A percentile compares a stretch with the other conserved stretches of the same genome.
phyloP scores from a whole-genome alignment of 371 early-diverging fungal species.

The Mucor indicus region DNA sequence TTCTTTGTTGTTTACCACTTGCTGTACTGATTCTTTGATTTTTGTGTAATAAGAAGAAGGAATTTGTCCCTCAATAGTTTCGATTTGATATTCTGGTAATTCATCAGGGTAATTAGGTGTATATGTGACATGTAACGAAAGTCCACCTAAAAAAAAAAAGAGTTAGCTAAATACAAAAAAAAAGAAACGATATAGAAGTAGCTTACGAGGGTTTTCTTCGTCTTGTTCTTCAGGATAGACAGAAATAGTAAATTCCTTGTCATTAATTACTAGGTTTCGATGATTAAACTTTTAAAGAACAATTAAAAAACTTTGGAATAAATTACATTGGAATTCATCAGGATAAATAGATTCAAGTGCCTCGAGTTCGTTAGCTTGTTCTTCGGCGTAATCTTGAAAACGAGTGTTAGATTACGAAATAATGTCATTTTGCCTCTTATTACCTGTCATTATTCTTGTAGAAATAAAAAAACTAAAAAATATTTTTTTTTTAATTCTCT shows the following conservation, averaged over 20 bases:
- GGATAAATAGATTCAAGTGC: conserved; percentile 91
- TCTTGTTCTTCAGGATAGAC: conserved; percentile 59
- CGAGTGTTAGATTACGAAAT: too few relatives aligned
- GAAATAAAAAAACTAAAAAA: too few relatives aligned
- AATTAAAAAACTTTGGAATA: background rate
- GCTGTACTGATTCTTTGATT: conserved; percentile 44
- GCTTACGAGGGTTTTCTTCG: conserved; percentile 51
- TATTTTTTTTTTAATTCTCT: too few relatives aligned
- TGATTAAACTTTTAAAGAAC: background rate
- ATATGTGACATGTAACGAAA: conserved; percentile 72
- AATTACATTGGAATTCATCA: conserved; percentile 77
- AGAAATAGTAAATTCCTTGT: conserved; percentile 42
- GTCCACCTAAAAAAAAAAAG: conserved; percentile 26
- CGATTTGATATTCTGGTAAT: conserved; percentile 69
- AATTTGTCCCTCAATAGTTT: conserved; percentile 50
- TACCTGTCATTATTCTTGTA: too few relatives aligned
- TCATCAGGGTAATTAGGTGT: conserved; percentile 87
- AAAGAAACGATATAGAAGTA: too few relatives aligned
- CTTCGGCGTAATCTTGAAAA: conserved; percentile 78
- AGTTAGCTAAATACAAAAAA: background rate
- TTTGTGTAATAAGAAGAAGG: conserved; percentile 40
- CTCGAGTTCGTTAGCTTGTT: conserved; percentile 86
- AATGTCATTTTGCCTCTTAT: too few relatives aligned
- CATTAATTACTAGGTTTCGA: conserved; percentile 20
- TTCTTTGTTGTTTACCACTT: conserved; percentile 36